Conservation (phyloP, 805 yeast genomes). For the Schizosaccharomyces japonicus region DNA sequence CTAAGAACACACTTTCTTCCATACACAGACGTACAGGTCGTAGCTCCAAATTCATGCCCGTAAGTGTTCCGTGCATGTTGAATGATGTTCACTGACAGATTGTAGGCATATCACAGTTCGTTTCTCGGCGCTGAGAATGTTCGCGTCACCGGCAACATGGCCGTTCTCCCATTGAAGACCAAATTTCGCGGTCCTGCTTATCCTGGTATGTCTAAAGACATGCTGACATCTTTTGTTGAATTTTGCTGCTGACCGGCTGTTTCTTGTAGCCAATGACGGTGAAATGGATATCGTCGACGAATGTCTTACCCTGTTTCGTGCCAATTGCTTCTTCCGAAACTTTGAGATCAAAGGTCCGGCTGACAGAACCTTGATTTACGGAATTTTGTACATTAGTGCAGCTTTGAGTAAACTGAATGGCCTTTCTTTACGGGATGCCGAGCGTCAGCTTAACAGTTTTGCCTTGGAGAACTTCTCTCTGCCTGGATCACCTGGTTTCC, state of each 20-base stretch:
- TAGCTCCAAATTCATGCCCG: too few relatives aligned
- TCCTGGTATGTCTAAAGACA: constrained; percentile 19
- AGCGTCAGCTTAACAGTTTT: constrained; percentile 43
- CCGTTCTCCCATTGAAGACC: constrained; percentile 65
- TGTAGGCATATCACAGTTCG: constrained; percentile 18
- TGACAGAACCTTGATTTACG: constrained; percentile 79
- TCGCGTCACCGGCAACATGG: constrained; percentile 28
- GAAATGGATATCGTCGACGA: constrained; percentile 87
- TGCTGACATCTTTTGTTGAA: not conserved
- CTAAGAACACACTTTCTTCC: too few relatives aligned
- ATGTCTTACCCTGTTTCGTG: constrained; percentile 70
- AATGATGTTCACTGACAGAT: not conserved
- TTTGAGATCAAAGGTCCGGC: constrained; percentile 92
- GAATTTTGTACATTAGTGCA: constrained; percentile 70
- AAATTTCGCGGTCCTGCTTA: constrained; percentile 78
- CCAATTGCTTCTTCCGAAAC: constrained; percentile 87
- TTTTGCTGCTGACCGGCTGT: constrained; percentile 12
- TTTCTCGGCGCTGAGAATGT: constrained; percentile 16
- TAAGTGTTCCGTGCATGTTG: not conserved
- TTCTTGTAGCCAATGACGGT: constrained; percentile 17
- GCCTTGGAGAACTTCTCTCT: constrained; percentile 70
- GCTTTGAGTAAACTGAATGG: constrained; percentile 43
- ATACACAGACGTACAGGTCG: too few relatives aligned
- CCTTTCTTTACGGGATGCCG: constrained; percentile 16
- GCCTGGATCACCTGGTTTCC: constrained; percentile 92